A percentile compares a stretch with the other conserved stretches of the same genome.
Evolutionary conservation across 2,329 filamentous ascomycete species (phyloP).

Genomic region (Raffaelea ambrosiae): DNA sequence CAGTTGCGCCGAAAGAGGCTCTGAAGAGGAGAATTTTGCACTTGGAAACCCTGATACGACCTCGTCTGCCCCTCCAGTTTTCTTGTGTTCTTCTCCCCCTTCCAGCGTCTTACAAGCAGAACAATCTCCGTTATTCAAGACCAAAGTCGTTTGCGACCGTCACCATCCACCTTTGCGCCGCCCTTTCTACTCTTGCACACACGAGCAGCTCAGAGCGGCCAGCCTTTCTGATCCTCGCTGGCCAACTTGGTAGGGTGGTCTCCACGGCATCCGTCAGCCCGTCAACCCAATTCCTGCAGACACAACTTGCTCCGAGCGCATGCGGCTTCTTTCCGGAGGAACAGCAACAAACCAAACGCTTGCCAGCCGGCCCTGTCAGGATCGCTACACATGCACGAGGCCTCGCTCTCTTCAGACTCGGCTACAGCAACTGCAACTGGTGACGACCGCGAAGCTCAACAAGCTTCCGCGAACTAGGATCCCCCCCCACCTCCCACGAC

Average conservation of each 20-base stretch:
- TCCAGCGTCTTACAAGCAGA: no score
- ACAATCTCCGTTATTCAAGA: neutral
- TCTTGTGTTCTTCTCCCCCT: no score
- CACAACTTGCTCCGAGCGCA: neutral
- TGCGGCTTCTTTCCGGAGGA: neutral
- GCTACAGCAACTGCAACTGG: neutral
- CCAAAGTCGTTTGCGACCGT: neutral
- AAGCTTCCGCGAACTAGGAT: conserved; percentile 7
- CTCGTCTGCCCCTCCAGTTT: no score
- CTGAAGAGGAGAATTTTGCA: no score
- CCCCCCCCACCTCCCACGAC: conserved; percentile 20
- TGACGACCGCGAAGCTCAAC: conserved; percentile 10
- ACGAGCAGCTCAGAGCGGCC: no score
- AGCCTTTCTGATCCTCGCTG: no score
- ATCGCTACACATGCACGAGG: no score
- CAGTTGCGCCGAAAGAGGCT: neutral
- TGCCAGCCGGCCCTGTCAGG: no score
- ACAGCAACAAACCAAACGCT: neutral
- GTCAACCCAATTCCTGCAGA: neutral
- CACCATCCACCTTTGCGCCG: neutral
- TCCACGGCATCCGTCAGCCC: no score
- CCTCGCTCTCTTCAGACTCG: no score
- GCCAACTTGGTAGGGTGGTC: no score
- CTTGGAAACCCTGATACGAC: no score
- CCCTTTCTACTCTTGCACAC: neutral